These are phyloP conservation scores for Alternaria ethzedia DNA, from an alignment of 2,329 filamentous ascomycete genomes.

Conservation along the genomic window DNA sequence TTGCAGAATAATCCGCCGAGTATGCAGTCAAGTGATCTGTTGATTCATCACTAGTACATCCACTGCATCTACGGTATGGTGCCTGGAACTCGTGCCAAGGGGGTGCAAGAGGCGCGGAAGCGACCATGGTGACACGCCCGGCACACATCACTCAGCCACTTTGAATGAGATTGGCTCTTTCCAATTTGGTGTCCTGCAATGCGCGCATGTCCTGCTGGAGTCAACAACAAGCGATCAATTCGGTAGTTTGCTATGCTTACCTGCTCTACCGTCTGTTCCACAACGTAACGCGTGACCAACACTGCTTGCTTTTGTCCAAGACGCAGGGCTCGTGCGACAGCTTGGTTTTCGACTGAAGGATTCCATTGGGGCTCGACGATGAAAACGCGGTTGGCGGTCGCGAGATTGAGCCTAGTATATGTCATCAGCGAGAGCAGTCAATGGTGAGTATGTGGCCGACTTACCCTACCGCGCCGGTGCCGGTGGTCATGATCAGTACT, in stretches of 20 bases:
- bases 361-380: constrained; percentile 65
- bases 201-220: constrained; percentile 40
- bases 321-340: constrained; percentile 57
- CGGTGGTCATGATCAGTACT: constrained; percentile 61
- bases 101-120: too few species aligned
- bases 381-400: constrained; percentile 56
- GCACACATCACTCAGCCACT: too few species aligned
- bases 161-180: neutral
- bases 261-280: constrained; percentile 45
- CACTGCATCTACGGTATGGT: too few species aligned
- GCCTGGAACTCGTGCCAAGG: too few species aligned
- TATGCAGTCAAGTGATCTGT: too few species aligned
- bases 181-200: neutral
- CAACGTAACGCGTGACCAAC: constrained; percentile 55
- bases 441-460: neutral
- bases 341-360: constrained; percentile 60
- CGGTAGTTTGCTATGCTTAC: constrained; percentile 33
- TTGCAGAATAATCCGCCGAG: too few species aligned
- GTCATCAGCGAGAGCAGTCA: neutral
- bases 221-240: rapidly evolving
- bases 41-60: too few species aligned
- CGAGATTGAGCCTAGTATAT: constrained; percentile 54
- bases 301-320: constrained; percentile 56
- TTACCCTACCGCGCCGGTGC: constrained; percentile 60
- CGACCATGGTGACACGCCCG: too few species aligned